Evolutionary conservation across 192 early-diverging fungal genomes (phyloP).

Genomic region (Spinellus fusiger): DNA sequence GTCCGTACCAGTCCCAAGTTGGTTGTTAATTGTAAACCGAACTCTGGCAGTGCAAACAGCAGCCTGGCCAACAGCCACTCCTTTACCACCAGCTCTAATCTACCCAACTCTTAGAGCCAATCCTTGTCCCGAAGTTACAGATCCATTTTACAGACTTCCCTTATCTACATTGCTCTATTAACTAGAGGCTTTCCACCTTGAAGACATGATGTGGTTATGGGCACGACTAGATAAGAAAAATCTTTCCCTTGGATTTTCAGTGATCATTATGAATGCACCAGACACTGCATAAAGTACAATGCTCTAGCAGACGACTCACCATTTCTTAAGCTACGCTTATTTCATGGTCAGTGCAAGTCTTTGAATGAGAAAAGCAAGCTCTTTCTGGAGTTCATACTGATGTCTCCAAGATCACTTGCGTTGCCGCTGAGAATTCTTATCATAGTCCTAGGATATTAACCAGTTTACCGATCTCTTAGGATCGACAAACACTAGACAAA

Average conservation of each 20-base stretch:
- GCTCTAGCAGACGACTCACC: conserved; percentile 49
- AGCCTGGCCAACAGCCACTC: not conserved
- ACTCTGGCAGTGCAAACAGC: not conserved
- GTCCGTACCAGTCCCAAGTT: conserved; percentile 79
- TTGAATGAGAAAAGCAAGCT: no score
- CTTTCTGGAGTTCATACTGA: not conserved
- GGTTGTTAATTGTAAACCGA: conserved; percentile 53
- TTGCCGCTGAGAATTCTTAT: not conserved
- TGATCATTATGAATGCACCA: conserved; percentile 57
- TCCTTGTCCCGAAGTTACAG: conserved; percentile 81
- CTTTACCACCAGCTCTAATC: not conserved
- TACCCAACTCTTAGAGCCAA: conserved; percentile 38
- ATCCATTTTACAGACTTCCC: conserved; percentile 83
- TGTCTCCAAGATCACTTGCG: not conserved
- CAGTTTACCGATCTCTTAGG: conserved; percentile 56
- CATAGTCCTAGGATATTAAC: conserved; percentile 62
- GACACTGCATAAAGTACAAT: conserved; percentile 44
- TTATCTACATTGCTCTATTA: conserved; percentile 60
- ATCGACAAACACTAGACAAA: conserved; percentile 74
- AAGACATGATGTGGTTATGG: conserved; percentile 4
- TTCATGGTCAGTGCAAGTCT: conserved; percentile 68
- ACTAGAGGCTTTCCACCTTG: not conserved
- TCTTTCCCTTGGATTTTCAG: conserved; percentile 73
- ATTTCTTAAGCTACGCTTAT: conserved; percentile 60
- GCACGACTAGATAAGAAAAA: conserved; percentile 63